Evolutionary conservation across 176 grass and related monocot genomes (phyloP).

Genomic region (Cenchrus americanus): DNA sequence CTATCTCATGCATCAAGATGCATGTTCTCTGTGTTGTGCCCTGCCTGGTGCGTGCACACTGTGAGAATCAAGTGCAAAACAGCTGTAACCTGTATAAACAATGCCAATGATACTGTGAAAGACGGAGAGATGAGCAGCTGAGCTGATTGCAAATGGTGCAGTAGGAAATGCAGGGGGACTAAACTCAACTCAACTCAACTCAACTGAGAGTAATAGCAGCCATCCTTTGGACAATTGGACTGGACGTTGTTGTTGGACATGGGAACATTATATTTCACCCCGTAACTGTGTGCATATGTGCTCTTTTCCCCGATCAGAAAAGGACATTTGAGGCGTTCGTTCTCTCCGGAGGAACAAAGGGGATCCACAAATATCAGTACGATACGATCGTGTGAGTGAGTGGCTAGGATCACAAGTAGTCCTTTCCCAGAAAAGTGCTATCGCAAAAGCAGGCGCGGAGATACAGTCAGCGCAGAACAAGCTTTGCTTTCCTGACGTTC

Average conservation of each 20-base stretch:
- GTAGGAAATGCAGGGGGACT: neutral
- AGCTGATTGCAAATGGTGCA: neutral
- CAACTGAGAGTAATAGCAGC: neutral
- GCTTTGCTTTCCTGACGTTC: neutral
- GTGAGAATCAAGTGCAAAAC: neutral
- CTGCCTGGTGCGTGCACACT: conserved; percentile 21
- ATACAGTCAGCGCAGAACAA: neutral
- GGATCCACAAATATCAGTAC: neutral
- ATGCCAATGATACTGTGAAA: neutral
- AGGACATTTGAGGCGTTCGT: neutral
- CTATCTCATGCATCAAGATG: neutral
- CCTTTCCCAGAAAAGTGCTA: neutral
- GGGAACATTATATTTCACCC: neutral
- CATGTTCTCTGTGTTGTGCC: conserved; percentile 1
- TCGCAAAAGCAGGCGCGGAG: neutral
- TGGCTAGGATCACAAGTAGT: neutral
- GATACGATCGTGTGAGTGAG: neutral
- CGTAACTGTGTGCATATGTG: neutral
- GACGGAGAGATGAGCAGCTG: neutral
- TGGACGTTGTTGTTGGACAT: neutral
- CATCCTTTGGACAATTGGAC: conserved; percentile 12
- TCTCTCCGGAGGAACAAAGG: neutral
- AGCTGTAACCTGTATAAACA: conserved; percentile 2
- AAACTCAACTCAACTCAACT: neutral
- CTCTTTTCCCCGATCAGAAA: neutral